Percentiles rank a stretch among this genome's conserved stretches.
These are phyloP conservation scores for Candida sithepensis DNA, from an alignment of 805 yeast species.

Conservation along the genomic window DNA sequence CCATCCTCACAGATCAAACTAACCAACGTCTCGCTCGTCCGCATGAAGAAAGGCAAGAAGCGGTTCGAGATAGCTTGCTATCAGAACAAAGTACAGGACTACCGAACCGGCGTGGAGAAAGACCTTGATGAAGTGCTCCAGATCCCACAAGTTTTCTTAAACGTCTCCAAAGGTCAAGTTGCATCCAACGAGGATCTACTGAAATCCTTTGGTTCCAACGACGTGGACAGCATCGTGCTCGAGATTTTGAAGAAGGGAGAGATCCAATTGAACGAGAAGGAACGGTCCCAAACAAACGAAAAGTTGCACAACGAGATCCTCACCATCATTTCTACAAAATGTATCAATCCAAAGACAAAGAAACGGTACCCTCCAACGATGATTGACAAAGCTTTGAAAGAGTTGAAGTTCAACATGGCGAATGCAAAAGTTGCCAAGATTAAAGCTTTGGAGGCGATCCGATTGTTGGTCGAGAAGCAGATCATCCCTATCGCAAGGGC, in stretches of 20 bases:
- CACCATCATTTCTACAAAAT: constrained; percentile 80
- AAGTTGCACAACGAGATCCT: constrained; percentile 62
- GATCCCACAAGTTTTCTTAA: constrained; percentile 88
- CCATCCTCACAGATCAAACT: constrained; percentile 86
- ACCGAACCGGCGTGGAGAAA: constrained; percentile 83
- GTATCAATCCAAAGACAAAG: constrained; percentile 84
- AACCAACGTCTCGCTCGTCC: constrained; percentile 90
- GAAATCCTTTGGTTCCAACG: constrained; percentile 70
- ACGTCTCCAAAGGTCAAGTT: constrained; percentile 91
- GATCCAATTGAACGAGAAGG: constrained; percentile 90
- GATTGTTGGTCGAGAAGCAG: constrained; percentile 69
- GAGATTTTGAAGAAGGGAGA: constrained; percentile 91
- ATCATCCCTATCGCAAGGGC: constrained; percentile 93
- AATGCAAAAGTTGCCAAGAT: constrained; percentile 59
- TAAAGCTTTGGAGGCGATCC: constrained; percentile 91
- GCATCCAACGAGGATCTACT: constrained; percentile 83
- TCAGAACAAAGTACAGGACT: constrained; percentile 95
- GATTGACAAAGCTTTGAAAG: constrained; percentile 80
- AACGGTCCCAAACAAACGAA: constrained; percentile 70
- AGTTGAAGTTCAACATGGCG: constrained; percentile 74
- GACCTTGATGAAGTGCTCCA: constrained; percentile 95
- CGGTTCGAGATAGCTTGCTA: constrained; percentile 95
- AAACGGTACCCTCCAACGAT: constrained; percentile 93
- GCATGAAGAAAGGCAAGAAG: constrained; percentile 86
- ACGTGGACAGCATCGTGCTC: constrained; percentile 67